These are phyloP conservation scores for Mercurialis annua DNA, from an alignment of 345 rosid genomes.

Conservation along the genomic window DNA sequence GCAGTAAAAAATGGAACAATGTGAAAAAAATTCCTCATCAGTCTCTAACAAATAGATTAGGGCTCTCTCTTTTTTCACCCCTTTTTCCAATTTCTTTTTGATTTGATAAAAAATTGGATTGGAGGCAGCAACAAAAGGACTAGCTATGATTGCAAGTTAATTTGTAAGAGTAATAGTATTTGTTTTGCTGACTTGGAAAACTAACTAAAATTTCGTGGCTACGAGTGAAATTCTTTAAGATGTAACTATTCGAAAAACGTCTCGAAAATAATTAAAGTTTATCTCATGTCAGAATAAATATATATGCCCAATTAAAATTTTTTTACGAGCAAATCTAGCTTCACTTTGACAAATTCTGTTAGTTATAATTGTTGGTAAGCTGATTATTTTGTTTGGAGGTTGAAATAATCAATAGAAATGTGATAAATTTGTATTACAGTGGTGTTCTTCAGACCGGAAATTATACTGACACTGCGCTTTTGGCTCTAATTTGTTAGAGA, in stretches of 20 bases:
- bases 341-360: too few relatives aligned
- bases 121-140: too few relatives aligned
- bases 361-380: too few relatives aligned
- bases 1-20: conserved; percentile 20
- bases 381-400: too few relatives aligned
- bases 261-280: neutral
- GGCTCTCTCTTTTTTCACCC: neutral
- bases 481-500: too few relatives aligned
- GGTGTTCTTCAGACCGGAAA: too few relatives aligned
- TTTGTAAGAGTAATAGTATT: neutral
- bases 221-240: neutral
- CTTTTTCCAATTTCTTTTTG: neutral
- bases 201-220: neutral
- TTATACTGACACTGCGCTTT: too few relatives aligned
- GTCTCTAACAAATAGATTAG: conserved; percentile 17
- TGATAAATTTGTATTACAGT: too few relatives aligned
- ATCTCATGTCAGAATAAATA: neutral
- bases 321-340: neutral
- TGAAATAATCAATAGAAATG: too few relatives aligned
- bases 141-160: neutral
- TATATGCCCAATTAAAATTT: neutral
- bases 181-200: neutral
- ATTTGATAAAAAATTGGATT: neutral
- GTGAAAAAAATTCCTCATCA: conserved; percentile 36
- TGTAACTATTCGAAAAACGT: neutral